phyloP scores from a whole-genome alignment of 1,284 basidiomycete species.

The Marasmius oreades region DNA sequence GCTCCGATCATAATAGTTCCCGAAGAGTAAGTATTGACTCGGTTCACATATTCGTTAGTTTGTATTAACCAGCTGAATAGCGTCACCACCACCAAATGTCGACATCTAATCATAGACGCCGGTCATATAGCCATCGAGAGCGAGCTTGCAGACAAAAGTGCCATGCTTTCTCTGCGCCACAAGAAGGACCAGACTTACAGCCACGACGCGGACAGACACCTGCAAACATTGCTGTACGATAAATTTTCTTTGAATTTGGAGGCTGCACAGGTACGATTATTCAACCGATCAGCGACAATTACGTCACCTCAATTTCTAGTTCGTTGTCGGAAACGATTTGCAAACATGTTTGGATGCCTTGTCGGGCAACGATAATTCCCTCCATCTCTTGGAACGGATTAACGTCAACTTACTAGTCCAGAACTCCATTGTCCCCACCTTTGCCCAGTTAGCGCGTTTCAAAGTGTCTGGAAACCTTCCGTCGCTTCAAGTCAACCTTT shows the following conservation, averaged over 20 bases:
- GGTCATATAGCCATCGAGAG: constrained; percentile 96
- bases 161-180: constrained; percentile 76
- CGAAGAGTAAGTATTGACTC: constrained; percentile 65
- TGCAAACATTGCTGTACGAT: constrained; percentile 98
- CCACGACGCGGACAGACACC: constrained; percentile 83
- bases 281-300: constrained; percentile 6
- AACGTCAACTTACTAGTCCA: constrained; percentile 91
- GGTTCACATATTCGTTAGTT: constrained; percentile 5
- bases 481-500: constrained; percentile 88
- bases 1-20: constrained; percentile 98
- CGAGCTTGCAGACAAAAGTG: constrained; percentile 83
- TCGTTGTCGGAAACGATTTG: constrained; percentile 87
- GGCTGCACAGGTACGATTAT: constrained; percentile 74
- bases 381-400: constrained; percentile 93
- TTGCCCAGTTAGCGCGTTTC: constrained; percentile 83
- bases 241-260: constrained; percentile 83
- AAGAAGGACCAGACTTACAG: constrained; percentile 88
- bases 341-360: constrained; percentile 81
- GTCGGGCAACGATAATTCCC: constrained; percentile 51
- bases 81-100: constrained; percentile 75
- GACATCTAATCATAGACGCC: constrained; percentile 92
- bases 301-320: constrained; percentile 43
- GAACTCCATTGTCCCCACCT: constrained; percentile 90
- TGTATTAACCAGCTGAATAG: constrained; percentile 32
- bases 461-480: constrained; percentile 93